Evolutionary conservation across 352 stramenopile species (phyloP).

Genomic region (Phytophthora quininea): DNA sequence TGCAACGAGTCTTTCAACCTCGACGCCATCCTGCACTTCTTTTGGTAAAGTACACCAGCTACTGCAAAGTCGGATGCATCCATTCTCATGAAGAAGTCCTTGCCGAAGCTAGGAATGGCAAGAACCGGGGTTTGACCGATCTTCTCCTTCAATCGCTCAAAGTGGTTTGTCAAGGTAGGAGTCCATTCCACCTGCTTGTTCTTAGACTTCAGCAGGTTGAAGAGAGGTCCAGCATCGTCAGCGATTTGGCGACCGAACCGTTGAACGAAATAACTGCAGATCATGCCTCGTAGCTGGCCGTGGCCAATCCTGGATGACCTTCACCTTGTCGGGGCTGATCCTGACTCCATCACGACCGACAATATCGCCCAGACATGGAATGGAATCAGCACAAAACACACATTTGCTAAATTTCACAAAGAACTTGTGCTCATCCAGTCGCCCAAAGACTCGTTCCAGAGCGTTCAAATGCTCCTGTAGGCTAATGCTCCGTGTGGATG

Average conservation of each 20-base stretch:
- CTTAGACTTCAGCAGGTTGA: conserved; percentile 9
- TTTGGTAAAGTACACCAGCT: conserved; percentile 11
- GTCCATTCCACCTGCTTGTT: background rate
- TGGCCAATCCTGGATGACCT: conserved; percentile 15
- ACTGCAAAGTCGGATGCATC: conserved; percentile 16
- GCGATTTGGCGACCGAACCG: conserved; percentile 16
- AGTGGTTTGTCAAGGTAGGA: background rate
- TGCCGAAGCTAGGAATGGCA: conserved; percentile 9
- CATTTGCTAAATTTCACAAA: conserved; percentile 35
- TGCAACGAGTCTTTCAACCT: conserved; percentile 8
- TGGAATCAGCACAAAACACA: conserved; percentile 22
- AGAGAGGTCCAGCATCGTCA: conserved; percentile 9
- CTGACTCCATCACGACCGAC: conserved; percentile 18
- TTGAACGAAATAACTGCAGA: conserved; percentile 17
- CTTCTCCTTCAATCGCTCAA: conserved; percentile 4
- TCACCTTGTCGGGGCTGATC: conserved; percentile 24
- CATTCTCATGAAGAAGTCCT: conserved; percentile 10
- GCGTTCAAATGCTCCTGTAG: conserved; percentile 15
- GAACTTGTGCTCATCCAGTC: conserved; percentile 10
- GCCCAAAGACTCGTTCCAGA: conserved; percentile 15
- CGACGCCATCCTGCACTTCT: conserved; percentile 1
- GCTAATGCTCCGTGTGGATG: conserved; percentile 5
- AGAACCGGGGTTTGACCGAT: conserved; percentile 1
- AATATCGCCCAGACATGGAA: conserved; percentile 35
- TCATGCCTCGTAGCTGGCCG: conserved; percentile 12